Evolutionary conservation across 169 alveolate genomes (phyloP).

Genomic region (Eimeria zaria): DNA sequence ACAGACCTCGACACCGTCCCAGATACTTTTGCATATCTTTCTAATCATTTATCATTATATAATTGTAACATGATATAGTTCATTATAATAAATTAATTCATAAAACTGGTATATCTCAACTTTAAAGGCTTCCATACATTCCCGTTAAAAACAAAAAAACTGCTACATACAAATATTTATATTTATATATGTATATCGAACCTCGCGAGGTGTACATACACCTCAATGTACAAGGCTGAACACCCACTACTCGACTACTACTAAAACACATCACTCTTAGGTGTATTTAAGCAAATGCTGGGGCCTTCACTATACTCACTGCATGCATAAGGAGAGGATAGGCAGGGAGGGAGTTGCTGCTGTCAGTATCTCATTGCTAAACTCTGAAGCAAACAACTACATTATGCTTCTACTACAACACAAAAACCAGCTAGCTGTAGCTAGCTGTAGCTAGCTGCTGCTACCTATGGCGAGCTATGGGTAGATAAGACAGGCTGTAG

Average conservation of each 20-base stretch:
- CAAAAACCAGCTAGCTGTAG: neutral
- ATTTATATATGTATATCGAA: too few species aligned
- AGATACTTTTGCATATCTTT: neutral
- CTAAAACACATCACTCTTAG: neutral
- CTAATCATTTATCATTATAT: neutral
- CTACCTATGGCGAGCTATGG: neutral
- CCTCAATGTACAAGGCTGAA: neutral
- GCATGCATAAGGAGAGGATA: neutral
- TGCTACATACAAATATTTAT: neutral
- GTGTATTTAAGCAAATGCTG: neutral
- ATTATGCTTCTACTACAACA: neutral
- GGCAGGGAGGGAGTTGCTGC: too few species aligned
- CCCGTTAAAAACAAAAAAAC: neutral
- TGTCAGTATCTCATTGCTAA: too few species aligned
- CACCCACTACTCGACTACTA: neutral
- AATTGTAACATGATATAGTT: neutral
- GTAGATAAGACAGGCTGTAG: too few species aligned
- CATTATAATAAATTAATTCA: neutral
- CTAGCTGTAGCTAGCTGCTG: constrained; percentile 5
- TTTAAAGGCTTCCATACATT: neutral
- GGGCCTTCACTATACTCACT: neutral
- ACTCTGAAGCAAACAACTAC: neutral
- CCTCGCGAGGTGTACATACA: neutral
- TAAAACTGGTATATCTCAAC: neutral
- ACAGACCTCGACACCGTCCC: neutral